Conservation (phyloP, 1,139 yeast genomes). For the Pichia sp. region DNA sequence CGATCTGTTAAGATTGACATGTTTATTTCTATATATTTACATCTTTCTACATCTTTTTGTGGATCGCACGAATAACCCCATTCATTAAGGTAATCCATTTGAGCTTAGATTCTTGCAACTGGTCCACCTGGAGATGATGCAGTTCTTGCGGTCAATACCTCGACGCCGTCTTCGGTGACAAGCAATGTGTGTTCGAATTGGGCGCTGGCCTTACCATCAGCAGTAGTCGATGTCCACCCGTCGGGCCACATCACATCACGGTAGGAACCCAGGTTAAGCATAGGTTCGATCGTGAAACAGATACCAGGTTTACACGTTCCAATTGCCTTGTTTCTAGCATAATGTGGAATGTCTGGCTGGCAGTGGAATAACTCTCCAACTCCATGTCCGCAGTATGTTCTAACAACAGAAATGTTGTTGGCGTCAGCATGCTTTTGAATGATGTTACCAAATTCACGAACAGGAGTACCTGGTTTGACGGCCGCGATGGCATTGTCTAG, state of each 20-base stretch:
- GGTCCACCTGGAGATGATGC: constrained; percentile 88
- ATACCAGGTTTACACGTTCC: constrained; percentile 95
- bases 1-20: neutral
- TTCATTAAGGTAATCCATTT: neutral
- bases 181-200: constrained; percentile 93
- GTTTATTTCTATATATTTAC: neutral
- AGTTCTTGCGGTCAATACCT: constrained; percentile 79
- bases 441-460: constrained; percentile 81
- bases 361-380: constrained; percentile 83
- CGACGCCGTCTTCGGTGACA: constrained; percentile 92
- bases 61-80: neutral
- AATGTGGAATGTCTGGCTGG: constrained; percentile 92
- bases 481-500: constrained; percentile 75
- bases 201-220: constrained; percentile 84
- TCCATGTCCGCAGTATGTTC: constrained; percentile 95
- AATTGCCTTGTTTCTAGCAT: constrained; percentile 85
- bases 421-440: constrained; percentile 84
- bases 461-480: constrained; percentile 89
- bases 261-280: constrained; percentile 86
- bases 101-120: constrained; percentile 46
- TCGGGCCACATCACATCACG: constrained; percentile 93
- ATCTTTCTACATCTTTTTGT: neutral
- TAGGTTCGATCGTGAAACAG: constrained; percentile 97
- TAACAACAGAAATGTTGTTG: constrained; percentile 79
- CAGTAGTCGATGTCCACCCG: constrained; percentile 92